phyloP scores from a whole-genome alignment of 805 yeast species.

The Wickerhamiella sergipiensis region DNA sequence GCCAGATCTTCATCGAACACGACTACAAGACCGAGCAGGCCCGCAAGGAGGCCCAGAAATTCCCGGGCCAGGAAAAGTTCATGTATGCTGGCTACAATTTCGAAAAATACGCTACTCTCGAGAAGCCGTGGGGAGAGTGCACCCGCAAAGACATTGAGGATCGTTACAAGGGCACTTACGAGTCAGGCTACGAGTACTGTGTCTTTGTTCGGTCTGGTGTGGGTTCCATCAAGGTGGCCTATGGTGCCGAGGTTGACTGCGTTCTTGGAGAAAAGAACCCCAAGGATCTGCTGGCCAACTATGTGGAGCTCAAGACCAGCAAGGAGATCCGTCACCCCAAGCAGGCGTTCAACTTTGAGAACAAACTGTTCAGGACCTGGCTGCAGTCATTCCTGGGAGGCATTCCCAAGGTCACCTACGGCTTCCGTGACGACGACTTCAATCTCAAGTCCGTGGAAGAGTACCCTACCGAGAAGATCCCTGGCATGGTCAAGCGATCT shows the following conservation, averaged over 20 bases:
- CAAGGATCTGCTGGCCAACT: conserved; percentile 42
- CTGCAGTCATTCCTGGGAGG: conserved; percentile 87
- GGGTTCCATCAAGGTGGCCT: conserved; percentile 49
- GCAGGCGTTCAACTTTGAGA: conserved; percentile 53
- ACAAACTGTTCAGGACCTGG: conserved; percentile 70
- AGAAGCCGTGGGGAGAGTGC: conserved; percentile 61
- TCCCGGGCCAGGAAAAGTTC: conserved; percentile 16
- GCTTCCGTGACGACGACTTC: conserved; percentile 67
- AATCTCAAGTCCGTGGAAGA: conserved; percentile 59
- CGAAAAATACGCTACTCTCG: conserved; percentile 66
- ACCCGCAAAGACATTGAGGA: conserved; percentile 55
- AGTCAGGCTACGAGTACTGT: conserved; percentile 62
- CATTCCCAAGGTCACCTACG: conserved; percentile 65
- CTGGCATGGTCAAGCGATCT: conserved; percentile 25
- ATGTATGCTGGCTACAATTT: conserved; percentile 57
- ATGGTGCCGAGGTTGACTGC: conserved; percentile 91
- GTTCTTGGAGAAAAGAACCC: conserved; percentile 59
- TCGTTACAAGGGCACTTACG: conserved; percentile 45
- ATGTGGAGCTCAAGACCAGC: conserved; percentile 74
- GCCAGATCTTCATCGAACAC: conserved; percentile 32
- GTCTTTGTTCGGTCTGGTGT: conserved; percentile 77
- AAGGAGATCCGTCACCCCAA: conserved; percentile 39
- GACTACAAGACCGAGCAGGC: conserved; percentile 16
- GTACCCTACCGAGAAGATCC: conserved; percentile 64
- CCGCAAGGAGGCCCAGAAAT: conserved; percentile 9